Conservation (phyloP, 2,329 filamentous ascomycete species). For the Colletotrichum musicola region DNA sequence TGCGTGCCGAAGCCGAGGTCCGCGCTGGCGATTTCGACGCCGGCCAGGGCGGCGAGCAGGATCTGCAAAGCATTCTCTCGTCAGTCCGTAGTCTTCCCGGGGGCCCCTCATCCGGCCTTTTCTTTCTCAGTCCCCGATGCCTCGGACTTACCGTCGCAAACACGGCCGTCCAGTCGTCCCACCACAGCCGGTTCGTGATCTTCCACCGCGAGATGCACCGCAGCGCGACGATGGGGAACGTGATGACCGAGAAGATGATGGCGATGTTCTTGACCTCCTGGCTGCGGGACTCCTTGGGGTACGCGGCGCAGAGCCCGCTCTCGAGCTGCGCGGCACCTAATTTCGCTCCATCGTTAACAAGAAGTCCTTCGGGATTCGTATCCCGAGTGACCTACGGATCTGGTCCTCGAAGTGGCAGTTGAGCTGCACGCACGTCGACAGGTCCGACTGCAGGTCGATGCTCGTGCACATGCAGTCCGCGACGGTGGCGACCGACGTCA, state of each 20-base stretch:
- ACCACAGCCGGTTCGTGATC: slow-evolving; percentile 38
- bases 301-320: slow-evolving; percentile 38
- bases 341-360: background rate
- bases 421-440: slow-evolving; percentile 41
- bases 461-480: slow-evolving; percentile 40
- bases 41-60: slow-evolving; percentile 37
- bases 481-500: slow-evolving; percentile 31
- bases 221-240: slow-evolving; percentile 37
- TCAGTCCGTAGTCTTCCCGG: background rate
- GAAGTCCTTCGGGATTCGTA: too few species aligned
- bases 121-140: too few species aligned
- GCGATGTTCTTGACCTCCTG: slow-evolving; percentile 44
- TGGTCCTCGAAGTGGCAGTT: slow-evolving; percentile 40
- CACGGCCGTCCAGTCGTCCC: slow-evolving; percentile 40
- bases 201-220: slow-evolving; percentile 39
- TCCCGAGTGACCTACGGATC: slow-evolving; percentile 14
- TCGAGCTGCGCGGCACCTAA: slow-evolving; percentile 20
- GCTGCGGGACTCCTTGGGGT: slow-evolving; percentile 40
- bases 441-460: slow-evolving; percentile 28
- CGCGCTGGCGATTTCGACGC: slow-evolving; percentile 41
- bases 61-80: background rate
- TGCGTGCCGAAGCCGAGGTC: slow-evolving; percentile 42
- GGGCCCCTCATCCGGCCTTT: too few species aligned
- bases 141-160: slow-evolving; percentile 30
- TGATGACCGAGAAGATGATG: slow-evolving; percentile 39